phyloP scores from a whole-genome alignment of 768 basidiomycete species.

The Macrolepiota albuminosa region DNA sequence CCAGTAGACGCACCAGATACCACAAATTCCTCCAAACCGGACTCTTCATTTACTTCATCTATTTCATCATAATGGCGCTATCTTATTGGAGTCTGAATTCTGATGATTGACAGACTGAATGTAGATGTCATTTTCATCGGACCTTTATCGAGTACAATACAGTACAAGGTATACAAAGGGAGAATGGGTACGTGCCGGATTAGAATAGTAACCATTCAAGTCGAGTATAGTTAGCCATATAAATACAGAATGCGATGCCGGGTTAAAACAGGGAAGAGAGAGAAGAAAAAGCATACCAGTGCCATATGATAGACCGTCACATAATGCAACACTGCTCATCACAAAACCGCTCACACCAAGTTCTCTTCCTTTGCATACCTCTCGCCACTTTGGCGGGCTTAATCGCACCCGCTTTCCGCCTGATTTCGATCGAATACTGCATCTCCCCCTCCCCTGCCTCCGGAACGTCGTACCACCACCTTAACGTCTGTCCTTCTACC shows the following conservation, averaged over 20 bases:
- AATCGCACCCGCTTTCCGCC: conserved; percentile 26
- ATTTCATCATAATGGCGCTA: background rate
- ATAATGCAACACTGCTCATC: conserved; percentile 17
- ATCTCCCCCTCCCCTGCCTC: conserved; percentile 22
- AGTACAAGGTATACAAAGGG: background rate
- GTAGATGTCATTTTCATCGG: background rate
- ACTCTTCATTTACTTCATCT: conserved; percentile 2
- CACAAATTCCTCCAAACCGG: conserved; percentile 3
- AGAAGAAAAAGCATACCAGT: conserved; percentile 1
- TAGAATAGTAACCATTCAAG: background rate
- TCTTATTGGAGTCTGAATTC: background rate
- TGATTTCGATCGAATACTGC: conserved; percentile 35
- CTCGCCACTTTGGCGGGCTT: conserved; percentile 10
- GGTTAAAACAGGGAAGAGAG: background rate
- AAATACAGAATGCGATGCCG: background rate
- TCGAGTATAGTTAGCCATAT: conserved; percentile 2
- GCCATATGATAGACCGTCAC: conserved; percentile 11
- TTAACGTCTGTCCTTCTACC: conserved; percentile 43
- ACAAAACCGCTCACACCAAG: conserved; percentile 20
- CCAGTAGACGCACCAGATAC: conserved; percentile 10
- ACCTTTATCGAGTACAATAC: background rate
- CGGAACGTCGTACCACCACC: conserved; percentile 53
- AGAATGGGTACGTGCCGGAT: background rate
- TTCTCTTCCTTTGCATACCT: conserved; percentile 4
- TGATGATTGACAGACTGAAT: background rate